phyloP scores from a whole-genome alignment of 106 monocot genomes.

The Dendrobium catenatum region DNA sequence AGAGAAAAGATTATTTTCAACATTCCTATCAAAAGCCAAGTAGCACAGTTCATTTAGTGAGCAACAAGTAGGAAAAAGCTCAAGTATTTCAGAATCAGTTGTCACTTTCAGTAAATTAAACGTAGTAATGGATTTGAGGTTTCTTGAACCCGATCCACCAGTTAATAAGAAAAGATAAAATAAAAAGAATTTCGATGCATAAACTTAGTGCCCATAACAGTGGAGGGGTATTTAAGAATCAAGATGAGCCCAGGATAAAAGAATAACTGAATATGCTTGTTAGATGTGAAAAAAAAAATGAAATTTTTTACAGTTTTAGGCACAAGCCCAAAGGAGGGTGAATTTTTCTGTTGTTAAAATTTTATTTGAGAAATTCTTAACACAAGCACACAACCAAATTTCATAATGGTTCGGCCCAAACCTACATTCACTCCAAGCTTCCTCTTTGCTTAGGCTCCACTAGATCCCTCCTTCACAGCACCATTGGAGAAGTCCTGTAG shows the following conservation, averaged over 20 bases:
- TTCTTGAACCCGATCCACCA: not conserved
- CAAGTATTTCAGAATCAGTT: not conserved
- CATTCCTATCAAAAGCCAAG: constrained; percentile 51
- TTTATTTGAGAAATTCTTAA: too few species aligned
- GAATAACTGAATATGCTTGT: not conserved
- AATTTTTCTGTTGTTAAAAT: too few species aligned
- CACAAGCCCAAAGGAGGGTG: too few species aligned
- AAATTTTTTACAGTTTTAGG: not conserved
- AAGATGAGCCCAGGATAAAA: not conserved
- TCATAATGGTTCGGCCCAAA: too few species aligned
- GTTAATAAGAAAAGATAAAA: not conserved
- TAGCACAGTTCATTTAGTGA: constrained; percentile 2
- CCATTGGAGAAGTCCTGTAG: too few species aligned
- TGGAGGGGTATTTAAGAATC: not conserved
- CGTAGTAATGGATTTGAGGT: not conserved
- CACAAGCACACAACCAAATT: too few species aligned
- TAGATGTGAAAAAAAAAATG: not conserved
- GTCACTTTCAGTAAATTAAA: not conserved
- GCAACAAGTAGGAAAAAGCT: not conserved
- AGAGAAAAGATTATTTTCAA: constrained; percentile 83
- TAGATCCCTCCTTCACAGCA: too few species aligned
- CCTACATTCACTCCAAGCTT: too few species aligned
- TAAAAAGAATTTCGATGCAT: not conserved
- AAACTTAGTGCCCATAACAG: not conserved
- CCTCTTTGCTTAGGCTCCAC: too few species aligned